These are phyloP conservation scores for Tillandsia fasciculata DNA, from an alignment of 176 grass and related monocot species.

Conservation along the genomic window DNA sequence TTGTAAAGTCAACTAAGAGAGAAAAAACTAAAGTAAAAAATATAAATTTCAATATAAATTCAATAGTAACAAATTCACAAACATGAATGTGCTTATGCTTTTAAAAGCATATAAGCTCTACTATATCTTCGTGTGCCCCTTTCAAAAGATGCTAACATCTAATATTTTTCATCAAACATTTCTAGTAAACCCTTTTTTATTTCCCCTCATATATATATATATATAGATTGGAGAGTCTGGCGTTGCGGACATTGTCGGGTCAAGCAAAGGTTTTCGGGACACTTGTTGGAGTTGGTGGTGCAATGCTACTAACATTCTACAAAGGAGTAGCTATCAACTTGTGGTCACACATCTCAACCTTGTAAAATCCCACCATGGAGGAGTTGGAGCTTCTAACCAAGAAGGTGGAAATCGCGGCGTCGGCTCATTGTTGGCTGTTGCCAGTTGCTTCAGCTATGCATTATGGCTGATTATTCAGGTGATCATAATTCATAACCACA, in stretches of 20 bases:
- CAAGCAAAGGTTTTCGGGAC: slow-evolving; percentile 76
- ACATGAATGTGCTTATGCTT: too few relatives aligned
- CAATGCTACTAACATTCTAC: slow-evolving; percentile 92
- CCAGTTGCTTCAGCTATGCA: slow-evolving; percentile 63
- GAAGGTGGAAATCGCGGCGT: slow-evolving; percentile 21
- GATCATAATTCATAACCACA: background rate
- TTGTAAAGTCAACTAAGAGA: too few relatives aligned
- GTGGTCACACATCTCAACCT: slow-evolving; percentile 49
- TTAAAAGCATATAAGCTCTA: too few relatives aligned
- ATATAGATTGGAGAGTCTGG: slow-evolving; percentile 47
- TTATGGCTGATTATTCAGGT: slow-evolving; percentile 66
- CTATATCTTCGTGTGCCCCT: too few relatives aligned
- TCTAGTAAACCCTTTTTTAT: background rate
- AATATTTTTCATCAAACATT: too few relatives aligned
- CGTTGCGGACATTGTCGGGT: slow-evolving; percentile 23
- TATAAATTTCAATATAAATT: too few relatives aligned
- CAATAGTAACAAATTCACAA: too few relatives aligned
- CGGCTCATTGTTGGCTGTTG: slow-evolving; percentile 37
- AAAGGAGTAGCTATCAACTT: slow-evolving; percentile 51
- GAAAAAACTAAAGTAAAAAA: too few relatives aligned
- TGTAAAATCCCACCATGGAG: background rate
- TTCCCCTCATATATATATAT: background rate
- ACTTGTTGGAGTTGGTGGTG: slow-evolving; percentile 58
- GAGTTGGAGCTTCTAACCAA: background rate
- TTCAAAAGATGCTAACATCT: too few relatives aligned